Conservation (phyloP, 2,329 filamentous ascomycete genomes). For the Cercospora beticola region DNA sequence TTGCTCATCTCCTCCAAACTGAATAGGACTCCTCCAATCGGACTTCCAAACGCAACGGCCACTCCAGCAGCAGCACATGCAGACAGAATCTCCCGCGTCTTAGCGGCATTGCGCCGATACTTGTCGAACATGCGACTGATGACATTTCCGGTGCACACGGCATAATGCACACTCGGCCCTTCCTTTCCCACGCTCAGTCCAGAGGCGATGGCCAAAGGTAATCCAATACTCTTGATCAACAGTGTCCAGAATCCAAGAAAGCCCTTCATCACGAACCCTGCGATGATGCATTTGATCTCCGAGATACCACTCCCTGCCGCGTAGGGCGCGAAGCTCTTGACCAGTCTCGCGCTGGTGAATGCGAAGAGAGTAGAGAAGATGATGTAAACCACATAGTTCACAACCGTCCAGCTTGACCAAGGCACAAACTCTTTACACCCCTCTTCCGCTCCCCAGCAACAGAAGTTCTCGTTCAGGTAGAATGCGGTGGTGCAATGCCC, state of each 20-base stretch:
- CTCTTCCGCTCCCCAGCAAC: conserved; percentile 92
- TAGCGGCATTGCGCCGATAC: conserved; percentile 86
- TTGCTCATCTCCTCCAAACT: conserved; percentile 97
- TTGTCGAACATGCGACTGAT: conserved; percentile 91
- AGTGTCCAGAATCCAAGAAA: conserved; percentile 91
- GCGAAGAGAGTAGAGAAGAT: conserved; percentile 76
- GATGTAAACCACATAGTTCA: conserved; percentile 89
- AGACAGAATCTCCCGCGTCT: conserved; percentile 91
- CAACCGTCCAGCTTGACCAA: conserved; percentile 75
- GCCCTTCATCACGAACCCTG: conserved; percentile 98
- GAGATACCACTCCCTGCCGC: conserved; percentile 95
- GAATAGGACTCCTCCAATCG: conserved; percentile 94
- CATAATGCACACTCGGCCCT: conserved; percentile 97
- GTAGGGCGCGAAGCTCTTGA: conserved; percentile 91
- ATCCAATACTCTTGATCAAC: conserved; percentile 86
- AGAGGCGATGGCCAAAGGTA: conserved; percentile 90
- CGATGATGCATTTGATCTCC: conserved; percentile 99
- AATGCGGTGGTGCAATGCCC: conserved; percentile 96
- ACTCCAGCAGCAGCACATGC: conserved; percentile 94
- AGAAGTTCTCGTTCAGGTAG: conserved; percentile 96
- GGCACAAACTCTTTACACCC: conserved; percentile 85
- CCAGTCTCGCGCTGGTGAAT: conserved; percentile 75
- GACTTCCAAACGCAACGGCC: conserved; percentile 93
- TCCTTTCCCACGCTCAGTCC: conserved; percentile 95
- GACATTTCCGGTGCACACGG: conserved; percentile 95